phyloP scores from a whole-genome alignment of 2,329 filamentous ascomycete species.

The Monosporascus sp. region DNA sequence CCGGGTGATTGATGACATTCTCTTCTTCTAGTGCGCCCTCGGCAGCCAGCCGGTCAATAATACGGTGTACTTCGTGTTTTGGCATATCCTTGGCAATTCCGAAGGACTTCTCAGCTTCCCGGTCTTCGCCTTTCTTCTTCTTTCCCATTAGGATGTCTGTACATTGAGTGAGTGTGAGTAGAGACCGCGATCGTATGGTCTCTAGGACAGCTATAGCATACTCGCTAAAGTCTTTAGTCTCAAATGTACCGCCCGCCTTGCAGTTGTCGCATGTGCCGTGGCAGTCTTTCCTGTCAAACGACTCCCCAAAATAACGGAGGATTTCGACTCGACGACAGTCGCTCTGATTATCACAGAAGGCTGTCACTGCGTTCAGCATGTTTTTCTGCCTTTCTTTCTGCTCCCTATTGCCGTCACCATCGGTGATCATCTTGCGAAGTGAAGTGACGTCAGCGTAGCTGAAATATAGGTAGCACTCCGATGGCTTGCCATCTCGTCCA shows the following conservation, averaged over 20 bases:
- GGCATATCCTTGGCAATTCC: constrained; percentile 66
- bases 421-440: constrained; percentile 74
- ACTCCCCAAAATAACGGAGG: constrained; percentile 89
- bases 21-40: constrained; percentile 71
- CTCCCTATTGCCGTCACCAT: constrained; percentile 68
- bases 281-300: constrained; percentile 68
- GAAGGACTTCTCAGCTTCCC: constrained; percentile 52
- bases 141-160: constrained; percentile 78
- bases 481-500: constrained; percentile 80
- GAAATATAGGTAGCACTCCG: constrained; percentile 88
- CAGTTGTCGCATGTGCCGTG: constrained; percentile 83
- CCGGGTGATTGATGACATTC: constrained; percentile 55
- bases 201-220: constrained; percentile 66
- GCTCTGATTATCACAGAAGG: constrained; percentile 82
- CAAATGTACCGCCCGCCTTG: constrained; percentile 63
- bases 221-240: constrained; percentile 69
- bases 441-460: constrained; percentile 69
- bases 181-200: constrained; percentile 56
- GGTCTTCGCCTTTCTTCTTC: constrained; percentile 48
- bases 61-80: constrained; percentile 71
- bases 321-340: constrained; percentile 87
- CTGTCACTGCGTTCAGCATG: constrained; percentile 80
- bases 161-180: constrained; percentile 72
- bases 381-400: constrained; percentile 79
- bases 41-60: constrained; percentile 71